A percentile compares a stretch with the other conserved stretches of the same genome.
Evolutionary conservation across 495 filamentous ascomycete species (phyloP).

Genomic region (Hyphodiscus hymeniophilus): DNA sequence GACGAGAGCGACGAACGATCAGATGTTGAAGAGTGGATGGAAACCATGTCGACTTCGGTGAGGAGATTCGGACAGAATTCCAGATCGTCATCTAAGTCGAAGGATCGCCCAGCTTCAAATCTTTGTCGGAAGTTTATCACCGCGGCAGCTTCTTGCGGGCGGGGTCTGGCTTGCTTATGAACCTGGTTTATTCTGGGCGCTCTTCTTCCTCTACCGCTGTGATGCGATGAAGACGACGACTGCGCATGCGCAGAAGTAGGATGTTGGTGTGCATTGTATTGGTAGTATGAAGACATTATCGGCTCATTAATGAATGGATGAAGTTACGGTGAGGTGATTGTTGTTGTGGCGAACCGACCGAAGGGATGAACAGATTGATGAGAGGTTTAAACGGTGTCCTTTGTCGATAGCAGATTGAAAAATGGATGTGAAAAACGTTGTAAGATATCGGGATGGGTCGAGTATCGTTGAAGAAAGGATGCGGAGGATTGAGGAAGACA

Average conservation of each 20-base stretch:
- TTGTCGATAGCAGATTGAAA: background rate
- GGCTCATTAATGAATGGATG: slow-evolving; percentile 9
- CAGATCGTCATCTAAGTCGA: slow-evolving; percentile 94
- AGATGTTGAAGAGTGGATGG: slow-evolving; percentile 73
- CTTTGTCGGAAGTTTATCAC: slow-evolving; percentile 69
- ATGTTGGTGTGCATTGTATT: slow-evolving; percentile 55
- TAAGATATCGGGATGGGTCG: background rate
- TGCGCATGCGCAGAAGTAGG: slow-evolving; percentile 46
- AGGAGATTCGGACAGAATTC: slow-evolving; percentile 91
- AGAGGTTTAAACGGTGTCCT: background rate
- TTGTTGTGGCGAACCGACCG: background rate
- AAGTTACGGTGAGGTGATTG: slow-evolving; percentile 2
- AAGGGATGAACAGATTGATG: background rate
- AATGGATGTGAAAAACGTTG: background rate
- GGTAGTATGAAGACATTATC: slow-evolving; percentile 64
- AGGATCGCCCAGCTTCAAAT: slow-evolving; percentile 88
- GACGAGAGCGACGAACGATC: slow-evolving; percentile 92
- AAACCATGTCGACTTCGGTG: slow-evolving; percentile 71
- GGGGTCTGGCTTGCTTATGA: slow-evolving; percentile 81
- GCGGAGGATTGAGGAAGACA: background rate
- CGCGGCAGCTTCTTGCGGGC: slow-evolving; percentile 74
- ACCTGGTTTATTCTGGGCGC: slow-evolving; percentile 78
- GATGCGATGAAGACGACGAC: slow-evolving; percentile 46
- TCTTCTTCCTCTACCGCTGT: slow-evolving; percentile 79
- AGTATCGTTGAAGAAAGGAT: background rate